Evolutionary conservation across 345 rosid species (phyloP).

Genomic region (Populus pruinosa): DNA sequence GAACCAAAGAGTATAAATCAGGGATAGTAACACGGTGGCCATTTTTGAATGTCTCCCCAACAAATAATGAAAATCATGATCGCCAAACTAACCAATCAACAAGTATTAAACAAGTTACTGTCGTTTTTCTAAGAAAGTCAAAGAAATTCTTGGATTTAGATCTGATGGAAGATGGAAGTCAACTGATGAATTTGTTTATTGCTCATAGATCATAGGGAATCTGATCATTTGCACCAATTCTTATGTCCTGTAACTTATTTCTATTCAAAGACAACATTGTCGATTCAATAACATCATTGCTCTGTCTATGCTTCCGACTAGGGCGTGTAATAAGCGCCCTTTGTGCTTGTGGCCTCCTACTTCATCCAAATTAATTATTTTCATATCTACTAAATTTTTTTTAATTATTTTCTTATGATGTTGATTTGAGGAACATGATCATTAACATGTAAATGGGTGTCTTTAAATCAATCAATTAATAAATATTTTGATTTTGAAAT

Average conservation of each 20-base stretch:
- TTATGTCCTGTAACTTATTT: slow-evolving; percentile 4
- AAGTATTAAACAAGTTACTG: slow-evolving; percentile 3
- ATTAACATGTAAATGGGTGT: background rate
- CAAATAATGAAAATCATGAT: background rate
- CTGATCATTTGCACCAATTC: slow-evolving; percentile 27
- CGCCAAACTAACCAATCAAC: background rate
- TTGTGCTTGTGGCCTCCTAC: background rate
- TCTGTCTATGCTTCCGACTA: slow-evolving; percentile 2
- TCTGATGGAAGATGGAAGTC: slow-evolving; percentile 36
- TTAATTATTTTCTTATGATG: background rate
- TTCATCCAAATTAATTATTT: background rate
- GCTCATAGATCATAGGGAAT: slow-evolving; percentile 25
- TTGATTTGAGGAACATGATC: background rate
- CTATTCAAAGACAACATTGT: slow-evolving; percentile 18
- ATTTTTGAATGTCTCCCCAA: background rate
- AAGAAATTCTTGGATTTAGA: slow-evolving; percentile 38
- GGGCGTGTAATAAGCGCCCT: slow-evolving; percentile 16
- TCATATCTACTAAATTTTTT: too few species aligned
- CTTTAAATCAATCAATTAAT: too few species aligned
- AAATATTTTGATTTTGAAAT: background rate
- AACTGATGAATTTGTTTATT: slow-evolving; percentile 16
- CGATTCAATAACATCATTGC: slow-evolving; percentile 15
- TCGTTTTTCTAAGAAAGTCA: slow-evolving; percentile 30
- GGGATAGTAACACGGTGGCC: background rate
- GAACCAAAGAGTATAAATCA: background rate